Base-by-base conservation (phyloP, 1,284 basidiomycete genomes). In the Calocybe gambosa region DNA sequence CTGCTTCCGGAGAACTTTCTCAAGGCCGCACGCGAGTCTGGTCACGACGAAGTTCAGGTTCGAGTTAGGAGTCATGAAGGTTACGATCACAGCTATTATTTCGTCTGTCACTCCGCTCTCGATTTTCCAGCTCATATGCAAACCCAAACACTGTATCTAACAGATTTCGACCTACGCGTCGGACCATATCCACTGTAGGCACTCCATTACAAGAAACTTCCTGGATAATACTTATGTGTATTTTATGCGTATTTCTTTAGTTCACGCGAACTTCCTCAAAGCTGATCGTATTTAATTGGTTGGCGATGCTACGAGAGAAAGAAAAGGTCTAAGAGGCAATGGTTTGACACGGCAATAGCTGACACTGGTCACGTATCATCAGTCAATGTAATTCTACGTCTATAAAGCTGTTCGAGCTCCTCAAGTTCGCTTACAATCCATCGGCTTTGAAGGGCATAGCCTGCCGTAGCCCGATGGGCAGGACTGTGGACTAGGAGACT, bases 51-150 rank as follows among this genome's bases (percentile, higher is more conserved):
- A 52, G 72, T 78, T n/a, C 80, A 89, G 61, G 88, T 97, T 7
- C 70, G 79, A 43, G 82, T 97, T 15, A 75, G 89, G 52, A 74
- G 80, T 52, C 91, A 95, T 48, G 85, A 89, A 41, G 93, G 85
- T 8, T 98, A 96, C 61, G 94, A 99, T 62, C 95, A 98, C 66
- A 82, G 80, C 50, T 93, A 94, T 66, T 95, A 84, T 67, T 95
- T 95, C 59, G 91, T 93, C 59, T 63, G 89, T 77, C 3, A 8
- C 38, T 46, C 64, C 62, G 19, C 21, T n/a, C n/a, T n/a, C n/a
- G n/a, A n/a, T 15, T 21, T 15, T 5, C 18, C 64, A 71, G 75
- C 51, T 67, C 73, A 36, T 61, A 73, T 50, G 64, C 68, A 9
- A 18, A 29, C 28, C 28, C 4, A 13, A 29, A 2, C 10, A 67